Conservation (phyloP, 1,284 basidiomycete species). For the Papiliotrema laurentii region DNA sequence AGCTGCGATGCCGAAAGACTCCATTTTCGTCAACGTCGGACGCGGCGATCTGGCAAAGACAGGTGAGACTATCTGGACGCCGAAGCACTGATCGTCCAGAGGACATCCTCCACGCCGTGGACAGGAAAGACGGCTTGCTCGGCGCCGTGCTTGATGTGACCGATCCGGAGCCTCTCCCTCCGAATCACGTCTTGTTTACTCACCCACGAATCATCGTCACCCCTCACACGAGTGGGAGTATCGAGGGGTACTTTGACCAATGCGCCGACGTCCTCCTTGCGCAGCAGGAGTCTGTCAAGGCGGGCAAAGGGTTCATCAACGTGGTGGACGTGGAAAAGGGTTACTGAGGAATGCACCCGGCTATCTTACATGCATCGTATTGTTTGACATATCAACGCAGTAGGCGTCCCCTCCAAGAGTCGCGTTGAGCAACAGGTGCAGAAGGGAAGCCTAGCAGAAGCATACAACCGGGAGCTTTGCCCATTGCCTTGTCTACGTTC, state of each 20-base stretch:
- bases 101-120: conserved; percentile 31
- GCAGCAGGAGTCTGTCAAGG: conserved; percentile 38
- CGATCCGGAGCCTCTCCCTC: conserved; percentile 46
- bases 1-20: conserved; percentile 32
- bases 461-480: too few relatives aligned
- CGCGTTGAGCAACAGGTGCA: too few relatives aligned
- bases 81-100: conserved; percentile 26
- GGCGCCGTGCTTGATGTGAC: conserved; percentile 46
- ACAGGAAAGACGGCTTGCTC: conserved; percentile 22
- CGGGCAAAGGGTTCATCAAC: conserved; percentile 35
- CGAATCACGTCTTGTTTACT: conserved; percentile 35
- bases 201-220: conserved; percentile 43
- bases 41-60: conserved; percentile 42
- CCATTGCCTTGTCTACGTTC: too few relatives aligned
- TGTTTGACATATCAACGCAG: too few relatives aligned
- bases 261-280: conserved; percentile 44
- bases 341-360: too few relatives aligned
- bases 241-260: conserved; percentile 36
- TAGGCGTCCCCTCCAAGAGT: too few relatives aligned
- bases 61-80: conserved; percentile 18
- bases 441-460: too few relatives aligned
- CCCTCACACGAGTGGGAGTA: conserved; percentile 38
- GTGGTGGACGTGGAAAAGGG: conserved; percentile 42
- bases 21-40: conserved; percentile 46
- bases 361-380: too few relatives aligned